Percentiles rank a stretch among this genome's conserved stretches.
phyloP scores from a whole-genome alignment of 495 filamentous ascomycete genomes.

The Penicillium lagena region DNA sequence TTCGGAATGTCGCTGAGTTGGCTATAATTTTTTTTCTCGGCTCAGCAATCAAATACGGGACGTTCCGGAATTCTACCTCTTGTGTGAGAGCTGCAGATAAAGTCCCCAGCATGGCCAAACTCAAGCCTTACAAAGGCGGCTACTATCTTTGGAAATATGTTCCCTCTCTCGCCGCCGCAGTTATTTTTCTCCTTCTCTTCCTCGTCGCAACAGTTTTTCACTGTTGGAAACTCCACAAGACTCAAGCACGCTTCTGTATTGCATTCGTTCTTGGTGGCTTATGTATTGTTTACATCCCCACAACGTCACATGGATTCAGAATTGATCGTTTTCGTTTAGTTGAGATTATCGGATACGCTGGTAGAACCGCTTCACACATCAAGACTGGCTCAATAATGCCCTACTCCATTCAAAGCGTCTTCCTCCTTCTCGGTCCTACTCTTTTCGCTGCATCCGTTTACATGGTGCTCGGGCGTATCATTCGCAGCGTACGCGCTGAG shows the following conservation, averaged over 20 bases:
- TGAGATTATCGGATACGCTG: slow-evolving; percentile 33
- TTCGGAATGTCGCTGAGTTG: no score
- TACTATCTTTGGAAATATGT: no score
- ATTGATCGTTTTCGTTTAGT: slow-evolving; percentile 7
- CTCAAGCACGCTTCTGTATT: slow-evolving; percentile 46
- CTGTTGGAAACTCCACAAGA: slow-evolving; percentile 29
- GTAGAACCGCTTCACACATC: slow-evolving; percentile 22
- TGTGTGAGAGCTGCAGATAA: no score
- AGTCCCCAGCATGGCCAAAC: no score
- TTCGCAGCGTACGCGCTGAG: slow-evolving; percentile 32
- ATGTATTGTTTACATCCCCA: slow-evolving; percentile 24
- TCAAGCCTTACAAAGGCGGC: no score
- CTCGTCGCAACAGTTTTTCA: slow-evolving; percentile 27
- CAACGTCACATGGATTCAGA: no score
- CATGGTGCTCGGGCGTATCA: slow-evolving; percentile 47
- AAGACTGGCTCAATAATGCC: slow-evolving; percentile 18
- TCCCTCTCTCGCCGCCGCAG: slow-evolving; percentile 36
- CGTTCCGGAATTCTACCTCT: no score
- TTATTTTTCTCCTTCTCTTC: slow-evolving; percentile 45
- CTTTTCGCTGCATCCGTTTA: slow-evolving; percentile 51
- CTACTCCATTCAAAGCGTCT: slow-evolving; percentile 40
- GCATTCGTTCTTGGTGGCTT: slow-evolving; percentile 45
- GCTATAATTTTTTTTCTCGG: no score
- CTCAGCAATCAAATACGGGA: no score
- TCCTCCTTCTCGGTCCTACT: slow-evolving; percentile 43